Evolutionary conservation across 805 yeast species (phyloP).

Genomic region (Kuraishia capsulata): DNA sequence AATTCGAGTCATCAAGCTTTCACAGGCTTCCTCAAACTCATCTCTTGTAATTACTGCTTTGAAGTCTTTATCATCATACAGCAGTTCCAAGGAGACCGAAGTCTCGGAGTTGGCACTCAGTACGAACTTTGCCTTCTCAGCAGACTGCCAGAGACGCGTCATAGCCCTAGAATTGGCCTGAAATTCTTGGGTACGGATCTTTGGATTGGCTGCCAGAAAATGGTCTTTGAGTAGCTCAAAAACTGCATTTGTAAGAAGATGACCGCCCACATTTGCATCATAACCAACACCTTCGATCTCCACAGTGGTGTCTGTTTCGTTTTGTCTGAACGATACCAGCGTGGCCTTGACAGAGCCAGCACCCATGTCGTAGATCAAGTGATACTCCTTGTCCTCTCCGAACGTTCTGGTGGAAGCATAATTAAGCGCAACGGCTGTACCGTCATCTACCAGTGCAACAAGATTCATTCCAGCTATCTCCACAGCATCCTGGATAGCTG

Average conservation of each 20-base stretch:
- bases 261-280: conserved; percentile 69
- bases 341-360: conserved; percentile 89
- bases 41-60: conserved; percentile 56
- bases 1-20: conserved; percentile 36
- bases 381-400: conserved; percentile 39
- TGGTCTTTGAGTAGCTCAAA: conserved; percentile 51
- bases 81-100: conserved; percentile 64
- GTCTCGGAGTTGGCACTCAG: conserved; percentile 85
- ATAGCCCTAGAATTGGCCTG: conserved; percentile 43
- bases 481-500: conserved; percentile 64
- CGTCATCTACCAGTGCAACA: conserved; percentile 75
- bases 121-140: conserved; percentile 83
- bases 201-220: conserved; percentile 39
- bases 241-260: conserved; percentile 55
- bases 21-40: conserved; percentile 61
- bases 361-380: conserved; percentile 83
- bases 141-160: conserved; percentile 65
- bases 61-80: conserved; percentile 69
- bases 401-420: conserved; percentile 52
- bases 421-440: conserved; percentile 83
- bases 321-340: conserved; percentile 52
- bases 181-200: conserved; percentile 28
- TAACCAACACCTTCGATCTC: conserved; percentile 67
- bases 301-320: conserved; percentile 30
- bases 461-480: conserved; percentile 58